Percentiles rank a stretch among this genome's conserved stretches.
Evolutionary conservation across 1,139 yeast genomes (phyloP).

Genomic region (Candida anutae): DNA sequence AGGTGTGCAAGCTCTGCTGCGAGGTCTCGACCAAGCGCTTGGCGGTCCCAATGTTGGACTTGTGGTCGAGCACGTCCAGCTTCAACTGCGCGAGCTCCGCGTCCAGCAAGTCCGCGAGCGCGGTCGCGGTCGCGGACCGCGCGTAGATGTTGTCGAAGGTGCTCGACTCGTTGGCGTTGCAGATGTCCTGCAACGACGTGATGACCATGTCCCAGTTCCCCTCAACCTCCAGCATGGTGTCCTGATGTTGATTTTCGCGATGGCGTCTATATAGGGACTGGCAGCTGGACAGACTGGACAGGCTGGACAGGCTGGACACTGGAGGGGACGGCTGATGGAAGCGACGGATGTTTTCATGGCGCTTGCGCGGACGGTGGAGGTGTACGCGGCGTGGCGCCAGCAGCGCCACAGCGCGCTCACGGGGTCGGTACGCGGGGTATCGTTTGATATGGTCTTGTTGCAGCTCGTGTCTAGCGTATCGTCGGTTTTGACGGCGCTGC

Average conservation of each 20-base stretch:
- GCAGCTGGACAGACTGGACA: too few species aligned
- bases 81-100: conserved; percentile 34
- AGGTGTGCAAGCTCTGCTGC: conserved; percentile 27
- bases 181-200: conserved; percentile 60
- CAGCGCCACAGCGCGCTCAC: conserved; percentile 11
- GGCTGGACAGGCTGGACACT: too few species aligned
- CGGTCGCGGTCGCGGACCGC: conserved; percentile 15
- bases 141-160: conserved; percentile 41
- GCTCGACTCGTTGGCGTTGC: conserved; percentile 50
- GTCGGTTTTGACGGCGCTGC: conserved; percentile 8
- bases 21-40: conserved; percentile 38
- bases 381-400: conserved; percentile 8
- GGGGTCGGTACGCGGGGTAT: conserved; percentile 20
- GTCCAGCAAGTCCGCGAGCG: conserved; percentile 16
- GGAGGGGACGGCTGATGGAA: neutral
- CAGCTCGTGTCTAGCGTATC: conserved; percentile 8
- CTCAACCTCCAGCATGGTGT: conserved; percentile 24
- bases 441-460: conserved; percentile 18
- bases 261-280: too few species aligned
- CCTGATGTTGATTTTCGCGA: too few species aligned
- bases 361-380: conserved; percentile 1
- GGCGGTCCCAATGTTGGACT: conserved; percentile 50
- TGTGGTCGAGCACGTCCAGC: conserved; percentile 42
- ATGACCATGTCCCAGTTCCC: conserved; percentile 66
- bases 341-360: conserved; percentile 2